These are phyloP conservation scores for Alternaria longipes DNA, from an alignment of 2,329 filamentous ascomycete species.

Conservation along the genomic window DNA sequence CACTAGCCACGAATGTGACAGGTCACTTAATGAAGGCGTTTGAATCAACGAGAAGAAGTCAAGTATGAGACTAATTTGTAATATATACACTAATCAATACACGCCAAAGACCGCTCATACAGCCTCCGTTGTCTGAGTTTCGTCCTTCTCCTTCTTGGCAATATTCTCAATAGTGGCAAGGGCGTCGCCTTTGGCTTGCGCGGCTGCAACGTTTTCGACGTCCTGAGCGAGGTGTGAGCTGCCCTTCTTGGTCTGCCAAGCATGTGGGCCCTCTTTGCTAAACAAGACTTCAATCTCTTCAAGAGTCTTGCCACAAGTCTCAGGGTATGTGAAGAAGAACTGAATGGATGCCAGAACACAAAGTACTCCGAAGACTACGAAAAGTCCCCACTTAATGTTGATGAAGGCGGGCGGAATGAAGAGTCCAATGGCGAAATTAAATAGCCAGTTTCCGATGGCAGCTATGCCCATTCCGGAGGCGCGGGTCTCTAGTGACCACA, in stretches of 20 bases:
- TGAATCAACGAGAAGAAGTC: neutral
- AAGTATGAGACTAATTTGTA: neutral
- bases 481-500: constrained; percentile 67
- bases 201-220: constrained; percentile 32
- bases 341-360: constrained; percentile 74
- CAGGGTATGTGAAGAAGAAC: constrained; percentile 71
- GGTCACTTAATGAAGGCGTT: neutral
- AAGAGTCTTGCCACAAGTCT: constrained; percentile 77
- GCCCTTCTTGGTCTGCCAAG: constrained; percentile 62
- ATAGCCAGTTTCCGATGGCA: constrained; percentile 70
- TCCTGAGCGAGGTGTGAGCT: constrained; percentile 36
- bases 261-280: constrained; percentile 59
- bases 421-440: constrained; percentile 64
- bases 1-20: neutral
- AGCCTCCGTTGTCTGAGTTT: constrained; percentile 13
- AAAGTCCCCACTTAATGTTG: constrained; percentile 68
- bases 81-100: neutral
- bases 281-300: constrained; percentile 83
- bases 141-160: constrained; percentile 29
- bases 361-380: constrained; percentile 79
- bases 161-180: constrained; percentile 34
- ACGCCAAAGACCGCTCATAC: neutral
- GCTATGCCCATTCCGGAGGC: constrained; percentile 71
- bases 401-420: constrained; percentile 68
- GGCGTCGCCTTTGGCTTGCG: constrained; percentile 37